These are phyloP conservation scores for Nicotiana rustica DNA, from an alignment of 305 asterid species.

Conservation along the genomic window DNA sequence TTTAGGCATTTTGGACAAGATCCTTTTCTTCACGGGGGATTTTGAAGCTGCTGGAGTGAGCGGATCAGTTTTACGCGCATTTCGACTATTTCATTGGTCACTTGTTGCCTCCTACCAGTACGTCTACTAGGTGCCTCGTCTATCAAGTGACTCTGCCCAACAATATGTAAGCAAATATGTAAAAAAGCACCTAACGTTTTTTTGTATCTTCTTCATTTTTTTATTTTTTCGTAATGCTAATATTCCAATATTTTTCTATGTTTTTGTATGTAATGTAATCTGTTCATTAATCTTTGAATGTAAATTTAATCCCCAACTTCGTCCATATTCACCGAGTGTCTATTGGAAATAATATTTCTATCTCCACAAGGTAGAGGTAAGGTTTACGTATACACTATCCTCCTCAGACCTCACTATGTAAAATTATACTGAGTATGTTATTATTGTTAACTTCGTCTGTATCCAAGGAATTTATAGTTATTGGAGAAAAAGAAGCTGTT, in stretches of 20 bases:
- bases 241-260: not conserved
- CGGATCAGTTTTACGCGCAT: not conserved
- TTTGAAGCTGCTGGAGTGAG: slow-evolving; percentile 62
- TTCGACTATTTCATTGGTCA: not conserved
- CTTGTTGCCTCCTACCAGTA: too few relatives aligned
- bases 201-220: too few relatives aligned
- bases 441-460: not conserved
- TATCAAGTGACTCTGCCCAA: not conserved
- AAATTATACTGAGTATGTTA: too few relatives aligned
- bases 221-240: not conserved
- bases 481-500: not conserved
- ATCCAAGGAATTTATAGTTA: not conserved
- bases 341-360: too few relatives aligned
- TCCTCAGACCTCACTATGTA: too few relatives aligned
- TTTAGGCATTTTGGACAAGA: slow-evolving; percentile 64
- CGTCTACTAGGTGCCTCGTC: too few relatives aligned
- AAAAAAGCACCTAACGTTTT: not conserved
- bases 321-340: not conserved
- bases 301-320: not conserved
- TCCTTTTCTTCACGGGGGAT: slow-evolving; percentile 81
- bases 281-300: not conserved
- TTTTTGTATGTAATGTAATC: slow-evolving; percentile 13
- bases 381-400: too few relatives aligned
- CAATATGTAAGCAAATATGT: slow-evolving; percentile 5
- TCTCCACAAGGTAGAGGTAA: too few relatives aligned